Evolutionary conservation across 306 rosid species (phyloP).

Genomic region (Oemleria cerasiformis): DNA sequence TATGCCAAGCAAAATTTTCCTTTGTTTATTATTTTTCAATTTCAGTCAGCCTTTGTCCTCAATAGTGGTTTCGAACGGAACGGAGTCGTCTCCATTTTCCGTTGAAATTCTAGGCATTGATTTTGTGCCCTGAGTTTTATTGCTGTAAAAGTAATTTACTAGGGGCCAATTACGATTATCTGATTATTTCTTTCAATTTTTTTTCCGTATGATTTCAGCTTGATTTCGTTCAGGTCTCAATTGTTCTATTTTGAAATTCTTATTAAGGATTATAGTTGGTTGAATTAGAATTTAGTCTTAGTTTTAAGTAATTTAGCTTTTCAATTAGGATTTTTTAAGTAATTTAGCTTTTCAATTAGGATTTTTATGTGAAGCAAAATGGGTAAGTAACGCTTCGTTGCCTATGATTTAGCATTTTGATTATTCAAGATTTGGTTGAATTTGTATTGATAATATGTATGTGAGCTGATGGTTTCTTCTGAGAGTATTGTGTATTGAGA

Average conservation of each 20-base stretch:
- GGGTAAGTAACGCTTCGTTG: background rate
- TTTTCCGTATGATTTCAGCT: background rate
- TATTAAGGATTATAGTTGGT: background rate
- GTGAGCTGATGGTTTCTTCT: constrained; percentile 1
- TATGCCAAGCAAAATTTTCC: no score
- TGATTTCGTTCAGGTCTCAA: background rate
- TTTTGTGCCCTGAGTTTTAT: background rate
- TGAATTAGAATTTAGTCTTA: constrained; percentile 4
- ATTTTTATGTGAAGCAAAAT: background rate
- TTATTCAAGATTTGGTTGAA: background rate
- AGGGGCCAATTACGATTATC: background rate
- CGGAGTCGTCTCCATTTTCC: background rate
- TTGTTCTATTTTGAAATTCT: background rate
- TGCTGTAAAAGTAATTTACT: background rate
- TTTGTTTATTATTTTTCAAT: background rate
- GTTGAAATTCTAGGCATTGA: background rate
- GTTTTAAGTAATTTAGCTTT: background rate
- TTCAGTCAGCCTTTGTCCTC: background rate
- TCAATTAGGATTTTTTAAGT: background rate
- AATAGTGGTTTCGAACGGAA: background rate
- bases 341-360: background rate
- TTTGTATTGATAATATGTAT: background rate
- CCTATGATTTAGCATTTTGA: background rate
- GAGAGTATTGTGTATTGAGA: constrained; percentile 11
- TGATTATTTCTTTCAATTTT: background rate